Conservation (phyloP, 305 asterid species). For the Fraxinus latifolia region DNA sequence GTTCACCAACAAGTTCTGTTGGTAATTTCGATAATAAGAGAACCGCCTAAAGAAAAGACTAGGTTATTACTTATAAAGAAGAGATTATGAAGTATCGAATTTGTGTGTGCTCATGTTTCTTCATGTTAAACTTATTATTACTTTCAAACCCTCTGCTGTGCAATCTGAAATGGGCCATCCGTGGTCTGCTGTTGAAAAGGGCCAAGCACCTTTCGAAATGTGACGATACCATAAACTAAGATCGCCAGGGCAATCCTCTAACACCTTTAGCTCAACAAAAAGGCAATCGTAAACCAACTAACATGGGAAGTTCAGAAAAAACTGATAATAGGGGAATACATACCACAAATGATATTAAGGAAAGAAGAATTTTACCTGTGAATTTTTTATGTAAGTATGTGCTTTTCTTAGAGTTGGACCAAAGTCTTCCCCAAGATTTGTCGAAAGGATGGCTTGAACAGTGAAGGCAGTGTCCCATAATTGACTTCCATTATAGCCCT, state of each 20-base stretch:
- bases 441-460: slow-evolving; percentile 71
- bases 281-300: slow-evolving; percentile 20
- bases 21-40: slow-evolving; percentile 62
- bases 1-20: slow-evolving; percentile 60
- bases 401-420: slow-evolving; percentile 63
- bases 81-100: neutral
- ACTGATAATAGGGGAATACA: slow-evolving; percentile 4
- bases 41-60: slow-evolving; percentile 50
- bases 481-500: slow-evolving; percentile 99
- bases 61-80: slow-evolving; percentile 4
- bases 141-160: slow-evolving; percentile 94
- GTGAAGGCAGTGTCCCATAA: slow-evolving; percentile 82
- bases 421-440: slow-evolving; percentile 66
- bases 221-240: slow-evolving; percentile 77
- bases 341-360: slow-evolving; percentile 16
- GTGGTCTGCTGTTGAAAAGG: slow-evolving; percentile 92
- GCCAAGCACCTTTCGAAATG: slow-evolving; percentile 98
- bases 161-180: slow-evolving; percentile 99
- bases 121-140: slow-evolving; percentile 26
- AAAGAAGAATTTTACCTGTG: slow-evolving; percentile 54
- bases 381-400: slow-evolving; percentile 56
- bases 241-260: slow-evolving; percentile 76
- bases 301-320: slow-evolving; percentile 13
- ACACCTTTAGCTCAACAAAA: slow-evolving; percentile 52
- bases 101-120: neutral